These are phyloP conservation scores for Puccinia coronata DNA, from an alignment of 1,284 basidiomycete genomes.

Conservation along the genomic window DNA sequence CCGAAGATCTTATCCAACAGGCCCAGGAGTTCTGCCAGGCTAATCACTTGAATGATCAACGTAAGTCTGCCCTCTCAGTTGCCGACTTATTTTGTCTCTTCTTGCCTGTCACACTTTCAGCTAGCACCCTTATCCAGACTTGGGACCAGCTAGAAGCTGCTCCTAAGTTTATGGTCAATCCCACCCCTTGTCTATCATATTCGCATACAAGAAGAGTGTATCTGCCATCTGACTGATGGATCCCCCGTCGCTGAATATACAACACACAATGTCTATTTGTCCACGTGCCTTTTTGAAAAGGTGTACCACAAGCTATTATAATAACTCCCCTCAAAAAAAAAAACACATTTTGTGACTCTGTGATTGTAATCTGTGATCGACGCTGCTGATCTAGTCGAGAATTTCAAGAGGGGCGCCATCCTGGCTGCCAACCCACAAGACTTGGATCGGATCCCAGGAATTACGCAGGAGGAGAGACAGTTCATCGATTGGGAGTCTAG, in stretches of 20 bases:
- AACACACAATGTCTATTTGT: too few relatives aligned
- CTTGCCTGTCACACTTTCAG: neutral
- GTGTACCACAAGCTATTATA: neutral
- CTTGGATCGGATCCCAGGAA: conserved; percentile 65
- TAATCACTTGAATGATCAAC: conserved; percentile 22
- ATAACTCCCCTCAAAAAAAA: neutral
- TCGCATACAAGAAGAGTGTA: too few relatives aligned
- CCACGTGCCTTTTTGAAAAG: too few relatives aligned
- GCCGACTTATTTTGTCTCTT: neutral
- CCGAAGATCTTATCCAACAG: conserved; percentile 7
- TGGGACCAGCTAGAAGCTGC: too few relatives aligned
- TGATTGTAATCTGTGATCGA: neutral
- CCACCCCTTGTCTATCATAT: too few relatives aligned
- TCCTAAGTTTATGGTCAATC: too few relatives aligned
- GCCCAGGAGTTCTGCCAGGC: conserved; percentile 35
- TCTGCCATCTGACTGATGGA: too few relatives aligned
- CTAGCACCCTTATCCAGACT: neutral
- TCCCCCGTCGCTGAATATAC: too few relatives aligned
- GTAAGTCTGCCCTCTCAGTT: neutral
- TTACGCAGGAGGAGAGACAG: conserved; percentile 63
- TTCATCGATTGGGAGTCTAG: neutral
- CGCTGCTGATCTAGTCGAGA: conserved; percentile 53
- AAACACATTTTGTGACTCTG: neutral
- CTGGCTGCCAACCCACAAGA: conserved; percentile 66
- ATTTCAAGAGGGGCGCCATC: conserved; percentile 67